Conservation (phyloP, 163 green algal species). For the Prototheca wickerhamii region DNA sequence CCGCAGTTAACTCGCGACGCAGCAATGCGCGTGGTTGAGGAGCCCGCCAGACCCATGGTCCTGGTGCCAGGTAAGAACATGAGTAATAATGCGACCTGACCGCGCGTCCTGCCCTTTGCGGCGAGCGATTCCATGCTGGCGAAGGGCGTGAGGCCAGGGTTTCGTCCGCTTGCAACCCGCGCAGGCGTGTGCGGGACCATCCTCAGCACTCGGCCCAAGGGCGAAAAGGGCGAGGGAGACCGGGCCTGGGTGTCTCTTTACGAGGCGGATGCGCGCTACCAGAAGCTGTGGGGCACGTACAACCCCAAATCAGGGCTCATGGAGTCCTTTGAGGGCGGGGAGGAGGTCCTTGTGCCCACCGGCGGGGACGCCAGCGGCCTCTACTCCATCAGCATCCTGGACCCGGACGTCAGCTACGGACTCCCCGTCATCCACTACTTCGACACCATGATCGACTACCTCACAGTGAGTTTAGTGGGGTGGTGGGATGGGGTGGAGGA, state of each 20-base stretch:
- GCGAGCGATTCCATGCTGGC: too few species aligned
- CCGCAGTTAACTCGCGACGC: too few species aligned
- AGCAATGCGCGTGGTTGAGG: too few species aligned
- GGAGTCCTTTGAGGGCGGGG: constrained; percentile 5
- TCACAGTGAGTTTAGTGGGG: constrained; percentile 10
- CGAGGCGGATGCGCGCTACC: constrained; percentile 13
- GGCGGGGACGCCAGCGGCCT: constrained; percentile 21
- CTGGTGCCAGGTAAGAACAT: too few species aligned
- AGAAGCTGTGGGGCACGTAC: constrained; percentile 26
- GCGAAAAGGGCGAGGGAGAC: constrained; percentile 4
- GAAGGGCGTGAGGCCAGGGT: too few species aligned
- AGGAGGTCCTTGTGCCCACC: constrained; percentile 16
- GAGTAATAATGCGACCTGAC: too few species aligned
- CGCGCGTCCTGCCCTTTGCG: too few species aligned
- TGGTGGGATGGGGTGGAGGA: background rate
- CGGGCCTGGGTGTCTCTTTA: constrained; percentile 19
- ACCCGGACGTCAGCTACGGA: constrained; percentile 14
- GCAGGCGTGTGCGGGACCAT: constrained; percentile 20
- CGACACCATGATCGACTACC: constrained; percentile 32
- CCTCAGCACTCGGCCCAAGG: constrained; percentile 1
- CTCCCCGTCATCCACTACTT: constrained; percentile 37
- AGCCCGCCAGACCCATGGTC: too few species aligned
- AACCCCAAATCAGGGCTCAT: background rate
- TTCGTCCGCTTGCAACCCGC: background rate
- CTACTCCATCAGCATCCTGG: constrained; percentile 22